Base-by-base conservation (phyloP, 352 stramenopile genomes). In the Globisporangium radiosum region DNA sequence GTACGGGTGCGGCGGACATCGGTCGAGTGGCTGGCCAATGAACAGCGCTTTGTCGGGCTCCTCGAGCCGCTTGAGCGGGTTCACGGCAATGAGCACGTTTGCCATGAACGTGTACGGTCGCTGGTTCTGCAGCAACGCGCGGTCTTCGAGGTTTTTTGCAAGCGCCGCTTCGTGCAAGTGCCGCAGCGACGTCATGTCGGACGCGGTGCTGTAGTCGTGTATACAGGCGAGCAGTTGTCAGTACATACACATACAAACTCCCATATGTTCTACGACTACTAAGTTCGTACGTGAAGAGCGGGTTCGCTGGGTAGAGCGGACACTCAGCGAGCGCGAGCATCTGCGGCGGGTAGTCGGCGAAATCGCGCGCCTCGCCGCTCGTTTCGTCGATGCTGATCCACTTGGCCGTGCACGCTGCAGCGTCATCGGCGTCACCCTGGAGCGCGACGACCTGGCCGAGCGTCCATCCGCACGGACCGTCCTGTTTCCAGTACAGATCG, bases 61-160 rank as follows among this genome's bases (percentile, higher is more conserved):
- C 33, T 88, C 69, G 36, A 94, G 63, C 37, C 82, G 68, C 57
- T 81, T 82, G 52, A 92, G 73, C 49, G 86, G 86, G 68, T 95
- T 95, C 52, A 95, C 75, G 0, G 83, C 85, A 62, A 95, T 90
- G 55, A 95, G 54, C 14, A 95, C 83, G 69, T 95, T 90, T 52
- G 81, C 85, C 80, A 90, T 93, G 65, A 94, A 95, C 11, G 85
- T 95, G 68, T 95, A 94, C 42, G 85, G 81, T 0, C 80, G 70
- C 54, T 92, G 75, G 62, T 90, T 81, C 47, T 90, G 58, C 19
- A 94, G 62, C 19, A 76, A 69, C 53, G 86, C 70, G 8, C 87
- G 82, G 66, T 95, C 89, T 52, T 94, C 74, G 47, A 97, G 66
- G 65, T 96, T 94, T 63, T 95, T 95, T 53, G 88, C 85, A 47